Evolutionary conservation across 169 alveolate species (phyloP).

Genomic region (Plasmodium relictum): DNA sequence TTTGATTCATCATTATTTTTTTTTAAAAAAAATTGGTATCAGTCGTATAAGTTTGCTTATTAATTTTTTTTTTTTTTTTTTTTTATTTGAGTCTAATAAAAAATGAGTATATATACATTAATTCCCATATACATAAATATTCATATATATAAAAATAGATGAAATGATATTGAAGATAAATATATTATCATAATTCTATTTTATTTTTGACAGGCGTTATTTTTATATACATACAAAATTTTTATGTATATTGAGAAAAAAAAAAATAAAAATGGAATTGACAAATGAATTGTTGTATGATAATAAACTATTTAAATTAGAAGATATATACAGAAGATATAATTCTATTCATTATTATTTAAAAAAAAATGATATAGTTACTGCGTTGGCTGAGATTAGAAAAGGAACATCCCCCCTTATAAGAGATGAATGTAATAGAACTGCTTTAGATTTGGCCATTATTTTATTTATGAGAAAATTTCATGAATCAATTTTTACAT

Average conservation of each 20-base stretch:
- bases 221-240: too few species aligned
- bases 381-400: conserved; percentile 79
- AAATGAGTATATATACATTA: too few species aligned
- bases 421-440: conserved; percentile 77
- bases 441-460: conserved; percentile 79
- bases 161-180: too few species aligned
- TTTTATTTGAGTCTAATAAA: too few species aligned
- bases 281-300: conserved; percentile 5
- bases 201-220: too few species aligned
- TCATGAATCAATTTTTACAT: conserved; percentile 54
- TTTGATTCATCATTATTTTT: too few species aligned
- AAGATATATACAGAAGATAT: conserved; percentile 71
- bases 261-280: conserved; percentile 1
- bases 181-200: too few species aligned
- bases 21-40: too few species aligned
- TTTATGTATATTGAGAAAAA: not conserved
- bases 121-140: too few species aligned
- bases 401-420: conserved; percentile 81
- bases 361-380: conserved; percentile 76
- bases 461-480: conserved; percentile 62
- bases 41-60: too few species aligned
- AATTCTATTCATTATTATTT: conserved; percentile 83
- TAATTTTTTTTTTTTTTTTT: too few species aligned
- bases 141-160: too few species aligned
- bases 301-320: conserved; percentile 17